Base-by-base conservation (phyloP, 2,329 filamentous ascomycete species). In the Passalora sequoiae region DNA sequence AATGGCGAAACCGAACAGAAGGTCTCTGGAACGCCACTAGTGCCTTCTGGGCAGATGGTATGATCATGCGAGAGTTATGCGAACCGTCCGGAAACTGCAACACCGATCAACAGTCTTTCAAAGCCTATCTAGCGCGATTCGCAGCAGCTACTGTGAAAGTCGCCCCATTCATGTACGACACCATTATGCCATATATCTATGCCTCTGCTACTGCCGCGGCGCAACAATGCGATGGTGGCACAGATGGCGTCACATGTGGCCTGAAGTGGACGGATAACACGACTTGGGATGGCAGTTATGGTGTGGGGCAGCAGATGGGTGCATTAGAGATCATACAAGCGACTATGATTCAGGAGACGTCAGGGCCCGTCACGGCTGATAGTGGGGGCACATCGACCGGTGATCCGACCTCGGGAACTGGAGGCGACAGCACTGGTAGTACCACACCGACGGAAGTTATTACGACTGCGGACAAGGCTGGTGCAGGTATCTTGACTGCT, bases 381-480 rank as follows among this genome's bases (percentile, higher is more conserved):
- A 76, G 68, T n/a, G 77, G 77, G 37, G 76, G 76, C 40, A 76
- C 70, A 13, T 72, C 66, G 20, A 51, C 60, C 47, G 73, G 75
- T 16, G 62, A 79, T 43, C 66, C 68, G 3, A 60, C 50, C 24
- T 68, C 67, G 6, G 68, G 69, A 33, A 61, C 65, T 5, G 60
- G 61, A 39, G 33, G 38, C 40, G 53, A 55, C 29, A 44, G 56
- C 17, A 54, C 62, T 10, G 57, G 55, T 25, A 21, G 8, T 15
- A 57, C 46, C 4, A 40, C 32, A 27, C 59, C 63, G 6, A 60
- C 59, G 44, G 50, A 61, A 22, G 48, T 66, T 1, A 72, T 81
- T 24, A 78, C 76, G 2, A 71, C 71, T 1, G 79, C 73, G 6
- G 85, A 89, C 58, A 77, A 71, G 49, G 83, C 77, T 5, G 86